phyloP scores from a whole-genome alignment of 805 yeast species.

The Saccharomyces kudriavzevii region DNA sequence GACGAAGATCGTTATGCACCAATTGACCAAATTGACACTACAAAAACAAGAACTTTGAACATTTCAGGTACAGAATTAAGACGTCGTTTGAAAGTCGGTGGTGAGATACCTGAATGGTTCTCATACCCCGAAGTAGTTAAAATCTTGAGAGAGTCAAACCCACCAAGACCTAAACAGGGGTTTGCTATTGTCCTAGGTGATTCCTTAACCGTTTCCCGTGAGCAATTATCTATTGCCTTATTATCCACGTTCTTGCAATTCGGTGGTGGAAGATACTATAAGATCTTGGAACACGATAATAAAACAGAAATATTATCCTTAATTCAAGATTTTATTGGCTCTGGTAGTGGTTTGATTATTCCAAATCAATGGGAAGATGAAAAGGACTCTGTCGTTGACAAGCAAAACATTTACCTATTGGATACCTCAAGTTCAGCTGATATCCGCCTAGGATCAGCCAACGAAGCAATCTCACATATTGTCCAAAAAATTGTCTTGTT shows the following conservation, averaged over 20 bases:
- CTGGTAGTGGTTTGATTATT: conserved; percentile 88
- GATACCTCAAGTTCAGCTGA: conserved; percentile 48
- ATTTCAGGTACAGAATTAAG: conserved; percentile 93
- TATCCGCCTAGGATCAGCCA: conserved; percentile 45
- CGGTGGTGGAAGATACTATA: conserved; percentile 72
- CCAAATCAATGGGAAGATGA: conserved; percentile 28
- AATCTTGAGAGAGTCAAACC: conserved; percentile 84
- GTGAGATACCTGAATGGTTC: conserved; percentile 92
- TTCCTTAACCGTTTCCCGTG: conserved; percentile 49
- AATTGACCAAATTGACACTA: conserved; percentile 73
- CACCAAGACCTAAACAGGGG: conserved; percentile 86
- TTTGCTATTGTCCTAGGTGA: conserved; percentile 67
- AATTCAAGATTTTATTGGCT: conserved; percentile 38
- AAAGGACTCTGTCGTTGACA: conserved; percentile 6
- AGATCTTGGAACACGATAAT: conserved; percentile 39
- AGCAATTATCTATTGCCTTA: conserved; percentile 69
- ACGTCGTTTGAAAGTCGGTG: conserved; percentile 76
- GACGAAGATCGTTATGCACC: conserved; percentile 94
- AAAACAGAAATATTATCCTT: conserved; percentile 62
- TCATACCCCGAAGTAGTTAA: conserved; percentile 93
- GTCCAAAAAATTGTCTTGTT: conserved; percentile 65
- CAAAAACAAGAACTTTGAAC: conserved; percentile 72
- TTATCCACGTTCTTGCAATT: conserved; percentile 87
- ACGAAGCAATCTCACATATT: conserved; percentile 55
- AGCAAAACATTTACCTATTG: conserved; percentile 35